Percentiles rank a stretch among this genome's conserved stretches.
Evolutionary conservation across 345 rosid species (phyloP).

Genomic region (Kernera saxatilis): DNA sequence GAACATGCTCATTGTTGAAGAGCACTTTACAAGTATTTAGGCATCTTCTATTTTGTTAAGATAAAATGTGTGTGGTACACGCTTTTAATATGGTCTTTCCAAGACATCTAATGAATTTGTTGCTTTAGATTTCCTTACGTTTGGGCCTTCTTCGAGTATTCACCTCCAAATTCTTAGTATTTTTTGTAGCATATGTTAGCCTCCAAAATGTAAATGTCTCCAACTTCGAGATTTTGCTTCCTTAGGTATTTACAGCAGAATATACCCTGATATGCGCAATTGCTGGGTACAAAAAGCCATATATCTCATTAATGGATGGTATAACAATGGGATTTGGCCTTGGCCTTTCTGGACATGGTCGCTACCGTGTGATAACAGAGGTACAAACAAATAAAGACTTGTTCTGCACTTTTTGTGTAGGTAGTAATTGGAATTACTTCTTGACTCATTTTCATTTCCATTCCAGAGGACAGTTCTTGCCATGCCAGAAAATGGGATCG

Average conservation of each 20-base stretch:
- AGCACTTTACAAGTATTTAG: not conserved
- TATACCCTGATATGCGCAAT: slow-evolving; percentile 85
- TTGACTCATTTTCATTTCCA: not conserved
- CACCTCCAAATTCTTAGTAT: not conserved
- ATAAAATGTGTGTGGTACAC: not conserved
- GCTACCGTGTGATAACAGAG: slow-evolving; percentile 79
- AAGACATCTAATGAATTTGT: not conserved
- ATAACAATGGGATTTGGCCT: slow-evolving; percentile 91
- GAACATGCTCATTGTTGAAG: not conserved
- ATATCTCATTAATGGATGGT: slow-evolving; percentile 89
- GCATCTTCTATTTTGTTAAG: not conserved
- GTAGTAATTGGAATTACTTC: not conserved
- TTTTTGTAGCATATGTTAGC: not conserved
- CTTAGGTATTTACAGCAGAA: slow-evolving; percentile 80
- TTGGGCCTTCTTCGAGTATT: not conserved
- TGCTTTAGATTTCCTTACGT: not conserved
- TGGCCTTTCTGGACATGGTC: slow-evolving; percentile 90
- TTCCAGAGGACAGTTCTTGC: slow-evolving; percentile 65
- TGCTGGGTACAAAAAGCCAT: slow-evolving; percentile 76
- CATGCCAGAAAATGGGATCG: slow-evolving; percentile 97
- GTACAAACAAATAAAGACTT: slow-evolving; percentile 26
- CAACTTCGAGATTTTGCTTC: not conserved
- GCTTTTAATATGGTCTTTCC: not conserved
- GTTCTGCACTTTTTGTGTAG: not conserved
- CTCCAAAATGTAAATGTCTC: not conserved